phyloP scores from a whole-genome alignment of 2,329 filamentous ascomycete species.

The Leptographium flavum region DNA sequence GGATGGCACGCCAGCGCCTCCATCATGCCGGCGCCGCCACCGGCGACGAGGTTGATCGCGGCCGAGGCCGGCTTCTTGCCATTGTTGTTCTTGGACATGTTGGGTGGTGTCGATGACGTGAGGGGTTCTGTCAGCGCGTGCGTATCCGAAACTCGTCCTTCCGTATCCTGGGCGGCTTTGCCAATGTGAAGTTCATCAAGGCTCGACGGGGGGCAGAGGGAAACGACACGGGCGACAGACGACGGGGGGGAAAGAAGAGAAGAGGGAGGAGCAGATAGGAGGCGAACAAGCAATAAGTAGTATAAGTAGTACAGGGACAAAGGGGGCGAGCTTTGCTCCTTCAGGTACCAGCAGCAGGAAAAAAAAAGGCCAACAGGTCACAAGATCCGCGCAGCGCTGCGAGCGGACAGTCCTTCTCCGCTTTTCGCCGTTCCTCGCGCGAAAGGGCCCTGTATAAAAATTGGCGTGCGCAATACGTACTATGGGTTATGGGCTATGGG shows the following conservation, averaged over 20 bases:
- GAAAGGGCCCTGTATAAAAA: background rate
- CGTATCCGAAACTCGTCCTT: constrained; percentile 13
- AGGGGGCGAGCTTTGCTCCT: background rate
- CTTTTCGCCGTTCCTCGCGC: constrained; percentile 3
- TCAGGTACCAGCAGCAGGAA: background rate
- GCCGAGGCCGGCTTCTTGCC: constrained; percentile 57
- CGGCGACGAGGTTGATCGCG: constrained; percentile 85
- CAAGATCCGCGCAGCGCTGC: no score
- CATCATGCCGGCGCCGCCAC: constrained; percentile 98
- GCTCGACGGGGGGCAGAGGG: background rate
- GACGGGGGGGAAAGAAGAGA: background rate
- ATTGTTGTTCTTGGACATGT: constrained; percentile 27
- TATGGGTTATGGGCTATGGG: no score
- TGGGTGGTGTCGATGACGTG: background rate
- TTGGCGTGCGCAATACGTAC: no score
- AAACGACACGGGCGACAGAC: background rate
- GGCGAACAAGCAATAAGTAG: background rate
- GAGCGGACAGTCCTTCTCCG: background rate
- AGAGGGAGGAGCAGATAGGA: background rate
- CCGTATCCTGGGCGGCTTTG: constrained; percentile 12
- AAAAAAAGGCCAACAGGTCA: background rate
- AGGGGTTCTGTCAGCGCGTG: background rate
- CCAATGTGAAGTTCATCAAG: constrained; percentile 11
- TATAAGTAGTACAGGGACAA: background rate
- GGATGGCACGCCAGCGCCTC: constrained; percentile 94